phyloP scores from a whole-genome alignment of 139 green algal species.

The Tetradesmus lagerheimii region DNA sequence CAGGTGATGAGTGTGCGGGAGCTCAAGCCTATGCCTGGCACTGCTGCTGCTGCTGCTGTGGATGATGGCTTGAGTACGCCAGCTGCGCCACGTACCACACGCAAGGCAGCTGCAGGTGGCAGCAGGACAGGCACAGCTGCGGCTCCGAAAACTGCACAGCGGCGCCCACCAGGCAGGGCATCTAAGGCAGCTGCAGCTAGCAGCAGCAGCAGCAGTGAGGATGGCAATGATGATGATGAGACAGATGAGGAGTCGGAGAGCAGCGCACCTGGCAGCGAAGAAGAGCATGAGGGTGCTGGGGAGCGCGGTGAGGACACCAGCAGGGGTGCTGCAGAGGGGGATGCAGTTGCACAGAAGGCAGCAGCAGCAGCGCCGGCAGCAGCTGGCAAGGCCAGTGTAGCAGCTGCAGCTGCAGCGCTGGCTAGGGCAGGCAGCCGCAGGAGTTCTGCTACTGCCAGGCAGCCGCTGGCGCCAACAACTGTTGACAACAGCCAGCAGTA shows the following conservation, averaged over 20 bases:
- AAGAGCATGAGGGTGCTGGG: background rate
- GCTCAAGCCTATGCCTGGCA: background rate
- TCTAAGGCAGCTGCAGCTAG: background rate
- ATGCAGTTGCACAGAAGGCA: background rate
- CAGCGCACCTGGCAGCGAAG: background rate
- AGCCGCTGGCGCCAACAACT: conserved; percentile 8
- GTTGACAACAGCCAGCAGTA: background rate
- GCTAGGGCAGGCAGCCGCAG: background rate
- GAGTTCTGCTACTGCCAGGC: background rate
- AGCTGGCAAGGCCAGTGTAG: background rate
- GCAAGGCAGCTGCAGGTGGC: background rate
- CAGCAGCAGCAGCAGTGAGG: too few relatives aligned
- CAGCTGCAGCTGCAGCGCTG: background rate
- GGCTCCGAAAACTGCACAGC: background rate
- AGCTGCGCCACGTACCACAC: background rate
- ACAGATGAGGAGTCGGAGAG: background rate
- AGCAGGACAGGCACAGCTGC: background rate
- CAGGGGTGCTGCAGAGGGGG: background rate
- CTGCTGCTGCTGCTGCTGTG: conserved; percentile 1
- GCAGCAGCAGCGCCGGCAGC: background rate
- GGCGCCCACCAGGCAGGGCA: background rate
- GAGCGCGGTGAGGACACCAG: background rate
- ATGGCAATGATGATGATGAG: background rate
- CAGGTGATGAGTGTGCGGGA: background rate
- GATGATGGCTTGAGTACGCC: background rate